A percentile compares a stretch with the other conserved stretches of the same genome.
These are phyloP conservation scores for Penicillium bialowiezense DNA, from an alignment of 495 filamentous ascomycete genomes.

Conservation along the genomic window DNA sequence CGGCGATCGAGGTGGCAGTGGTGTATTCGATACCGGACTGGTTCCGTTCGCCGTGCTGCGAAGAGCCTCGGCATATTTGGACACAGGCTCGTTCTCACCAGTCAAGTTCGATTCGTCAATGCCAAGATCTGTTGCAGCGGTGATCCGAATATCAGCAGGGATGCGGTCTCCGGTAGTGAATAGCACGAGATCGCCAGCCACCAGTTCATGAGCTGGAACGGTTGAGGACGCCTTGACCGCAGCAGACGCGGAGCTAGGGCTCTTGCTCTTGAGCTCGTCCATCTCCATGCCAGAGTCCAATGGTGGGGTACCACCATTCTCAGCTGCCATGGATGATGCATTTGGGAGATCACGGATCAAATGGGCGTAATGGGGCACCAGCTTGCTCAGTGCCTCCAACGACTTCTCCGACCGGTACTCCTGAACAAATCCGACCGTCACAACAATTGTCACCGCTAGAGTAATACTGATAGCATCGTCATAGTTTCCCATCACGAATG, in stretches of 20 bases:
- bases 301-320: conserved; percentile 17
- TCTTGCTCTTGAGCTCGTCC: conserved; percentile 34
- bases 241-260: conserved; percentile 42
- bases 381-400: conserved; percentile 86
- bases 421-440: conserved; percentile 93
- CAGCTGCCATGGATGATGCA: conserved; percentile 16
- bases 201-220: conserved; percentile 80
- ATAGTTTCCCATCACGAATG: conserved; percentile 88
- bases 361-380: conserved; percentile 93
- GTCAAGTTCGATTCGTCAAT: conserved; percentile 98
- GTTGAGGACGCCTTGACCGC: conserved; percentile 73
- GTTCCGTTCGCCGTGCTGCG: conserved; percentile 20
- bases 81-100: conserved; percentile 90
- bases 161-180: conserved; percentile 96
- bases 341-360: conserved; percentile 62
- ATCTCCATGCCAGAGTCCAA: conserved; percentile 45
- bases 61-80: conserved; percentile 67
- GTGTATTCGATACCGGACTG: conserved; percentile 21
- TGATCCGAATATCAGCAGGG: conserved; percentile 94
- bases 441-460: conserved; percentile 93
- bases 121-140: conserved; percentile 76
- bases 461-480: conserved; percentile 96
- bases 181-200: conserved; percentile 86
- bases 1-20: conserved; percentile 50
- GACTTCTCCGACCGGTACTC: conserved; percentile 98